Evolutionary conservation across 2,329 filamentous ascomycete genomes (phyloP).

Genomic region (Lachnum nothofagi): DNA sequence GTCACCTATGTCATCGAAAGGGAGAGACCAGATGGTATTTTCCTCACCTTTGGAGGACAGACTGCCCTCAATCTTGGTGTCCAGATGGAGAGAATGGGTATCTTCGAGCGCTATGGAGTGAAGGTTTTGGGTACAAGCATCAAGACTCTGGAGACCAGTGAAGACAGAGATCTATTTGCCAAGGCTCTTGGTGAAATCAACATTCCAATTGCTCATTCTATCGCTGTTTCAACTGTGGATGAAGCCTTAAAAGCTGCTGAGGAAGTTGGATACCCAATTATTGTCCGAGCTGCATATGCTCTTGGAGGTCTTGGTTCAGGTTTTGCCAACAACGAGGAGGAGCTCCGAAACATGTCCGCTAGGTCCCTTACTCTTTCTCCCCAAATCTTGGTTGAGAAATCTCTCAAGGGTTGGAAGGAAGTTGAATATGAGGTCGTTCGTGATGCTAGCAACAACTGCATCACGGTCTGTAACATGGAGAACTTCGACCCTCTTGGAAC

Average conservation of each 20-base stretch:
- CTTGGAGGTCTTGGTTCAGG: constrained; percentile 93
- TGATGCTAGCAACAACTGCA: constrained; percentile 96
- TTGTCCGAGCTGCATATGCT: constrained; percentile 93
- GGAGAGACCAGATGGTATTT: constrained; percentile 92
- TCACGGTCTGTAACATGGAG: constrained; percentile 98
- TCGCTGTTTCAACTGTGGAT: constrained; percentile 85
- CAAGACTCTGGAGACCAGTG: constrained; percentile 86
- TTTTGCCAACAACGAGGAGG: constrained; percentile 89
- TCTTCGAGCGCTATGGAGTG: constrained; percentile 92
- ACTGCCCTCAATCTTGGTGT: constrained; percentile 95
- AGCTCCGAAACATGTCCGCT: constrained; percentile 88
- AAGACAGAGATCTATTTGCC: constrained; percentile 93
- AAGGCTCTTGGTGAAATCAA: constrained; percentile 95
- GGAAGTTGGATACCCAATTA: constrained; percentile 90
- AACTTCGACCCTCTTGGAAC: constrained; percentile 98
- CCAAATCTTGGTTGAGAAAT: constrained; percentile 97
- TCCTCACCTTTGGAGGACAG: constrained; percentile 95
- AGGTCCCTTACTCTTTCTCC: constrained; percentile 88
- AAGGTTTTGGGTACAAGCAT: constrained; percentile 94
- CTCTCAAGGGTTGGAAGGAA: constrained; percentile 98
- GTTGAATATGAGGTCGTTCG: constrained; percentile 98
- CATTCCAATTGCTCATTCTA: constrained; percentile 94
- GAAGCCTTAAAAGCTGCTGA: constrained; percentile 85
- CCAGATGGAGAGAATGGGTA: constrained; percentile 91
- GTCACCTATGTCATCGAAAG: constrained; percentile 95